Evolutionary conservation across 257 asterid genomes (phyloP).

Genomic region (Solanum clarkiae): DNA sequence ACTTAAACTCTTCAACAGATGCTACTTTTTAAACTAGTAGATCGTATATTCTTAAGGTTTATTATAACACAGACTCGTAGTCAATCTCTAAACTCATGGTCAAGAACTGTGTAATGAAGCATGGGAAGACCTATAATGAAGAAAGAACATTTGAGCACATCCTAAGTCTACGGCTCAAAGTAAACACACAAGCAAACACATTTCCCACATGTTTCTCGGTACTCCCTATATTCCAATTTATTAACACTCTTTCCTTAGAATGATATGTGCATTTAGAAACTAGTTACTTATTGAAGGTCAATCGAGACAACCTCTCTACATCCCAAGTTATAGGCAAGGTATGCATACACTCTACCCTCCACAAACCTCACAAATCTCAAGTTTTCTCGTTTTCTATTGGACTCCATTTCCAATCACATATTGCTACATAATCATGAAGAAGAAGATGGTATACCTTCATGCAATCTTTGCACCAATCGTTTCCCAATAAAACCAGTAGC

Average conservation of each 20-base stretch:
- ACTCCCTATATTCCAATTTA: not conserved
- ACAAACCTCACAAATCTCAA: no score
- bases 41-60: no score
- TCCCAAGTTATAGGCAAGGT: fast-evolving
- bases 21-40: no score
- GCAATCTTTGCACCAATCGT: conserved; percentile 84
- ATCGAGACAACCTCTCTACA: not conserved
- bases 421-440: not conserved
- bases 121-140: not conserved
- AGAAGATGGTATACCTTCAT: conserved; percentile 15
- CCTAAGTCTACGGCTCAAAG: not conserved
- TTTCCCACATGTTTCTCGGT: not conserved
- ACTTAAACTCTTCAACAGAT: no score
- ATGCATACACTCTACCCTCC: not conserved
- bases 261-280: not conserved
- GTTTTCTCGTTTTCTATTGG: no score
- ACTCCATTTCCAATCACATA: not conserved
- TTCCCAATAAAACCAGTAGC: conserved; percentile 94
- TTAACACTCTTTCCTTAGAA: not conserved
- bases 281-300: not conserved
- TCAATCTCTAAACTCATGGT: not conserved
- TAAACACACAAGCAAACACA: not conserved
- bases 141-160: not conserved
- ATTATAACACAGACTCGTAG: not conserved
- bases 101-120: not conserved